These are phyloP conservation scores for Pneumocystis sp. DNA, from an alignment of 1,139 yeast species.

Conservation along the genomic window DNA sequence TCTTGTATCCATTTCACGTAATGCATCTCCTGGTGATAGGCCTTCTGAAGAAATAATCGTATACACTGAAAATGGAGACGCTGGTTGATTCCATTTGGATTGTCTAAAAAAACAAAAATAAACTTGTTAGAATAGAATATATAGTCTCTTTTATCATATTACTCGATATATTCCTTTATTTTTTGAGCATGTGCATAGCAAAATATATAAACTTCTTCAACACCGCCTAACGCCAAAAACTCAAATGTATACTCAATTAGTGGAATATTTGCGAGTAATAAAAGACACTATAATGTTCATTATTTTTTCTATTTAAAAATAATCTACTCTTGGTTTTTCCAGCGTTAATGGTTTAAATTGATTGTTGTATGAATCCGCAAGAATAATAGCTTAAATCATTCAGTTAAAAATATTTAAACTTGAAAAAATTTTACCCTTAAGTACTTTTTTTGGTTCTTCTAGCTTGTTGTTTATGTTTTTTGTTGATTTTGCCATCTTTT, in stretches of 20 bases:
- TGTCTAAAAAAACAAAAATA: constrained; percentile 15
- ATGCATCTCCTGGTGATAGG: constrained; percentile 87
- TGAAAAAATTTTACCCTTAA: neutral
- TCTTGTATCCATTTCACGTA: constrained; percentile 86
- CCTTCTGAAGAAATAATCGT: constrained; percentile 79
- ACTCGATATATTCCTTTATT: constrained; percentile 62
- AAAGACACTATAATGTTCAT: constrained; percentile 36
- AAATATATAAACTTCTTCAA: constrained; percentile 74
- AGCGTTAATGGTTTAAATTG: constrained; percentile 85
- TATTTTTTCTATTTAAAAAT: neutral
- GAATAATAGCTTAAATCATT: constrained; percentile 54
- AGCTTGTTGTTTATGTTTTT: neutral
- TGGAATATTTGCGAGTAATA: constrained; percentile 87
- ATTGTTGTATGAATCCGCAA: constrained; percentile 84
- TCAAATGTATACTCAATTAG: constrained; percentile 87
- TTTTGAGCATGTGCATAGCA: constrained; percentile 85
- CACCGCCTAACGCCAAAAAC: constrained; percentile 81
- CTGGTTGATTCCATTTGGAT: constrained; percentile 65
- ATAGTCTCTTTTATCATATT: neutral
- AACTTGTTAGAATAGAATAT: neutral
- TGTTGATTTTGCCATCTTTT: neutral
- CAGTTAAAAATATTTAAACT: constrained; percentile 22
- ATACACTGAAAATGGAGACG: constrained; percentile 65
- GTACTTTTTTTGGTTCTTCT: neutral
- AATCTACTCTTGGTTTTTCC: constrained; percentile 46